phyloP scores from a whole-genome alignment of 2,329 filamentous ascomycete species.

The Hansfordia pulvinata region DNA sequence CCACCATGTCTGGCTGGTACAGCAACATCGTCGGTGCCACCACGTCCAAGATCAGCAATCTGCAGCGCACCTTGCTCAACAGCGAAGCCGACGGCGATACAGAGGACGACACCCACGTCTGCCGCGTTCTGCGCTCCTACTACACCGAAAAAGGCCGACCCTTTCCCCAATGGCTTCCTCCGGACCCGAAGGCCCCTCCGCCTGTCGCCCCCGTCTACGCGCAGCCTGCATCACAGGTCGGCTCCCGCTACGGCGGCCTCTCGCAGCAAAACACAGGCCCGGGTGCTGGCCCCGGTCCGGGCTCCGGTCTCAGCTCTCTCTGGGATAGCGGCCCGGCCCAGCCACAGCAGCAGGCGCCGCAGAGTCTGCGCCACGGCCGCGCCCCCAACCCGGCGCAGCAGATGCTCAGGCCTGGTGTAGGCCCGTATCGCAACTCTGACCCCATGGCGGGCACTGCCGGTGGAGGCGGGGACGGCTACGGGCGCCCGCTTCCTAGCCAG shows the following conservation, averaged over 20 bases:
- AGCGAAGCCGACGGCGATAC: conserved; percentile 57
- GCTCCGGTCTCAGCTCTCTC: conserved; percentile 35
- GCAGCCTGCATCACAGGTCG: conserved; percentile 29
- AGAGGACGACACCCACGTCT: conserved; percentile 89
- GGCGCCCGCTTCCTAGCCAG: conserved; percentile 57
- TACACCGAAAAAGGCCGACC: conserved; percentile 77
- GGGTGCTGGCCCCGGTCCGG: too few relatives aligned
- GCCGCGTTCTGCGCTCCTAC: conserved; percentile 82
- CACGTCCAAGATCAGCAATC: conserved; percentile 49
- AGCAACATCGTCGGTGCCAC: conserved; percentile 56
- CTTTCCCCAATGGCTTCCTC: conserved; percentile 78
- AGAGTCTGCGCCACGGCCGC: conserved; percentile 31
- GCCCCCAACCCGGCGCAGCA: conserved; percentile 18
- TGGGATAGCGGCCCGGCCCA: conserved; percentile 35
- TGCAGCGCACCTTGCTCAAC: conserved; percentile 55
- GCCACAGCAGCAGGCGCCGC: conserved; percentile 20
- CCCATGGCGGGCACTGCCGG: conserved; percentile 8
- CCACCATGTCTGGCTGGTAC: conserved; percentile 66
- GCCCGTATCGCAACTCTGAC: conserved; percentile 19
- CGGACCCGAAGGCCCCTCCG: conserved; percentile 66
- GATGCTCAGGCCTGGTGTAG: too few relatives aligned
- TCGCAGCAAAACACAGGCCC: conserved; percentile 20
- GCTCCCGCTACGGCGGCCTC: conserved; percentile 38
- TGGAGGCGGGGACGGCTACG: conserved; percentile 5
- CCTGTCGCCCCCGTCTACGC: conserved; percentile 39